Evolutionary conservation across 2,329 filamentous ascomycete species (phyloP).

Genomic region (Coniochaeta hoffmannii): DNA sequence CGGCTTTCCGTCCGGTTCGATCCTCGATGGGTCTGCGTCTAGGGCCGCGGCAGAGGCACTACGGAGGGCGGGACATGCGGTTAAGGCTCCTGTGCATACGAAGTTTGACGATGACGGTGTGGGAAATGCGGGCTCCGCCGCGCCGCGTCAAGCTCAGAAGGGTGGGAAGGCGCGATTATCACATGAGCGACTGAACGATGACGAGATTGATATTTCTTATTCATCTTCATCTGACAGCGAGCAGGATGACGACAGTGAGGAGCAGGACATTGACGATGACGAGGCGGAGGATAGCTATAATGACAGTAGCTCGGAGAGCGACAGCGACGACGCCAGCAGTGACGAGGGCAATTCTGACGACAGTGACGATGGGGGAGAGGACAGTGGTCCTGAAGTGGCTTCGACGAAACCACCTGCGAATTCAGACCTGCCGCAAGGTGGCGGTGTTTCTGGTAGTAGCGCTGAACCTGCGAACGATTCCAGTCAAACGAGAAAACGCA

Average conservation of each 20-base stretch:
- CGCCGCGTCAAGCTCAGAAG: not conserved
- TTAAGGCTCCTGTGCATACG: constrained; percentile 19
- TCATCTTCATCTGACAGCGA: constrained; percentile 11
- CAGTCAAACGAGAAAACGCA: not conserved
- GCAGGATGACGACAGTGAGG: constrained; percentile 10
- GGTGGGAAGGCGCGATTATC: not conserved
- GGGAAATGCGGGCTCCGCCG: not conserved
- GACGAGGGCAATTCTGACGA: constrained; percentile 5
- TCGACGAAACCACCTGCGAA: not conserved
- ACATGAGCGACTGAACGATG: not conserved
- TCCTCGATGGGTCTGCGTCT: constrained; percentile 27
- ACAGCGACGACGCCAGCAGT: constrained; percentile 6
- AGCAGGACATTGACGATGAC: constrained; percentile 18
- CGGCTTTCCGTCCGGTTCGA: constrained; percentile 31
- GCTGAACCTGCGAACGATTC: not conserved
- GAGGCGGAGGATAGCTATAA: constrained; percentile 6
- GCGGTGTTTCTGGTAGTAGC: constrained; percentile 1
- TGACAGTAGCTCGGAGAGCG: constrained; percentile 4
- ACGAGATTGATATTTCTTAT: not conserved
- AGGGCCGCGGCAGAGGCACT: constrained; percentile 24
- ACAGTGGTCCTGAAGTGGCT: constrained; percentile 4
- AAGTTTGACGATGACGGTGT: constrained; percentile 10
- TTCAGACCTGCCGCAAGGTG: constrained; percentile 7
- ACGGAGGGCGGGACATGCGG: constrained; percentile 16
- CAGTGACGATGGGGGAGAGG: constrained; percentile 6